phyloP scores from a whole-genome alignment of 768 basidiomycete species.

The Leccinellum rugosiceps region DNA sequence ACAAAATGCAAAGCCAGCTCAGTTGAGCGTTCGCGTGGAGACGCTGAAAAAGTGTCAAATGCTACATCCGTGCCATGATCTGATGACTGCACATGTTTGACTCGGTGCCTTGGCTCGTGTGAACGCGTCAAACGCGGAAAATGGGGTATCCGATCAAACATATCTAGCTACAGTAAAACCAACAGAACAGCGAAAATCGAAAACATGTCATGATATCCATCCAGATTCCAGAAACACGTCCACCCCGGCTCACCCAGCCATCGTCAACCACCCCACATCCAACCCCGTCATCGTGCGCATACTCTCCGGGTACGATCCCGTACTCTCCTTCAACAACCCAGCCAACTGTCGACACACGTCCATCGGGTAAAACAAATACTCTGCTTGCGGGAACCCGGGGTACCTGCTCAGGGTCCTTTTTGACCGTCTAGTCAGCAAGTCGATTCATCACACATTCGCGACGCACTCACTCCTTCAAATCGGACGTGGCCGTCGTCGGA shows the following conservation, averaged over 20 bases:
- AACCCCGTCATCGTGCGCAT: conserved; percentile 78
- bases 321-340: conserved; percentile 72
- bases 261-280: conserved; percentile 73
- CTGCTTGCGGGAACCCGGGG: conserved; percentile 85
- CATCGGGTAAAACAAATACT: conserved; percentile 81
- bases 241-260: conserved; percentile 6
- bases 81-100: too few relatives aligned
- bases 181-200: background rate
- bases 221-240: background rate
- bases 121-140: background rate
- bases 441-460: background rate
- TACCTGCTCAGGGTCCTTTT: conserved; percentile 61
- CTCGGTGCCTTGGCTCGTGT: too few relatives aligned
- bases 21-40: too few relatives aligned
- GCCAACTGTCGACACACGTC: conserved; percentile 71
- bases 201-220: background rate
- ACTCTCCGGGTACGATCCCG: conserved; percentile 67
- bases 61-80: too few relatives aligned
- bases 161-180: background rate
- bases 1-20: too few relatives aligned
- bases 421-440: conserved; percentile 1
- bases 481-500: conserved; percentile 44
- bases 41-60: too few relatives aligned
- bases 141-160: background rate
- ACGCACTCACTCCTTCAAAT: conserved; percentile 26